These are phyloP conservation scores for Paramarasmius palmivorus DNA, from an alignment of 1,284 basidiomycete species.

Conservation along the genomic window DNA sequence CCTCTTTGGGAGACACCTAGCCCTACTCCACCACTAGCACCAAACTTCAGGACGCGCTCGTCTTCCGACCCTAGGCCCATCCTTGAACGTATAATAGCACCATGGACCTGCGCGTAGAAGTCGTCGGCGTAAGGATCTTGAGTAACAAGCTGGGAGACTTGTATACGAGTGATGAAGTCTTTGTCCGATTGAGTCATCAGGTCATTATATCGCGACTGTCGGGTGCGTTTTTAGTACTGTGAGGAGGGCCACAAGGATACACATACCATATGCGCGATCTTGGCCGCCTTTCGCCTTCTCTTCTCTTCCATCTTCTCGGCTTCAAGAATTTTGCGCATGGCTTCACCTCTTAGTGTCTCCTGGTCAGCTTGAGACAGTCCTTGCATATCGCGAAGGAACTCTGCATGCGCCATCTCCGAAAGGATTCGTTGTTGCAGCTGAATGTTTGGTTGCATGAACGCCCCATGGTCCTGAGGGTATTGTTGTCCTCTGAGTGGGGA, in stretches of 20 bases:
- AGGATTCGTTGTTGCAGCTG: conserved; percentile 73
- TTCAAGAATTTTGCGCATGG: conserved; percentile 85
- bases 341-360: conserved; percentile 70
- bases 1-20: conserved; percentile 73
- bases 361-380: conserved; percentile 60
- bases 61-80: conserved; percentile 71
- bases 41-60: conserved; percentile 81
- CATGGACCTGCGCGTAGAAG: conserved; percentile 97
- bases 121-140: conserved; percentile 97
- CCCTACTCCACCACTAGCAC: conserved; percentile 78
- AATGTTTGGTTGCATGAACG: conserved; percentile 57
- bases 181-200: conserved; percentile 99
- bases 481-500: conserved; percentile 52
- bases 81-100: conserved; percentile 77
- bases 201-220: conserved; percentile 94
- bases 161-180: conserved; percentile 99
- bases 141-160: conserved; percentile 96
- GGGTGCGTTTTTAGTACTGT: conserved; percentile 12
- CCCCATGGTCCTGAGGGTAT: conserved; percentile 44
- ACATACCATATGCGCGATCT: conserved; percentile 83
- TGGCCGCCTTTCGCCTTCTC: conserved; percentile 75
- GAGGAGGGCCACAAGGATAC: conserved; percentile 7
- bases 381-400: conserved; percentile 64
- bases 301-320: conserved; percentile 85
- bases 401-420: conserved; percentile 69